Evolutionary conservation across 257 asterid species (phyloP).

Genomic region (Fraxinus cuspidata): DNA sequence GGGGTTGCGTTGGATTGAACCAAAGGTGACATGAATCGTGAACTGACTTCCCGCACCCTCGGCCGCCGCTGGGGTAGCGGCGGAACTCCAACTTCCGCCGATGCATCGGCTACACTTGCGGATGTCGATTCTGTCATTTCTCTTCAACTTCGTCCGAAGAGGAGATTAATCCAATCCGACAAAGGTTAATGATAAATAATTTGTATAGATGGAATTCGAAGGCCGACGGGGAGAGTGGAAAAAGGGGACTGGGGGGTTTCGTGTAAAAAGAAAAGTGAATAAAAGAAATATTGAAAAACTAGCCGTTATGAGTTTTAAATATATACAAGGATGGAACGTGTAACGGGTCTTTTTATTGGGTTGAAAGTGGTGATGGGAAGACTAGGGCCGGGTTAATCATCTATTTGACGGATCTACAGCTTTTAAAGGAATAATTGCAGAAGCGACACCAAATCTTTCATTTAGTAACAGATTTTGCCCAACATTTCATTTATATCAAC

Average conservation of each 20-base stretch:
- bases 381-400: background rate
- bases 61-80: slow-evolving; percentile 20
- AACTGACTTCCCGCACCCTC: slow-evolving; percentile 7
- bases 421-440: too few relatives aligned
- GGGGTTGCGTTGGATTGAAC: slow-evolving; percentile 12
- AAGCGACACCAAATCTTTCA: too few relatives aligned
- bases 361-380: background rate
- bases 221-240: background rate
- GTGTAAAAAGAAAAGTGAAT: background rate
- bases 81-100: slow-evolving; percentile 26
- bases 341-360: background rate
- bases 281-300: slow-evolving; percentile 15
- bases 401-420: background rate
- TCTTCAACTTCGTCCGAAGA: background rate
- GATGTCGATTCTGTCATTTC: slow-evolving; percentile 25
- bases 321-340: background rate
- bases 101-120: slow-evolving; percentile 16
- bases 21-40: background rate
- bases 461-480: too few relatives aligned
- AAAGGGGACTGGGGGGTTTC: background rate
- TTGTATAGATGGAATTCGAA: slow-evolving; percentile 6
- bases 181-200: background rate
- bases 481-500: too few relatives aligned
- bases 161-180: background rate
- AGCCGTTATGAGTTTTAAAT: slow-evolving; percentile 21